Evolutionary conservation across 2,329 filamentous ascomycete species (phyloP).

Genomic region (Botrytis fragariae): DNA sequence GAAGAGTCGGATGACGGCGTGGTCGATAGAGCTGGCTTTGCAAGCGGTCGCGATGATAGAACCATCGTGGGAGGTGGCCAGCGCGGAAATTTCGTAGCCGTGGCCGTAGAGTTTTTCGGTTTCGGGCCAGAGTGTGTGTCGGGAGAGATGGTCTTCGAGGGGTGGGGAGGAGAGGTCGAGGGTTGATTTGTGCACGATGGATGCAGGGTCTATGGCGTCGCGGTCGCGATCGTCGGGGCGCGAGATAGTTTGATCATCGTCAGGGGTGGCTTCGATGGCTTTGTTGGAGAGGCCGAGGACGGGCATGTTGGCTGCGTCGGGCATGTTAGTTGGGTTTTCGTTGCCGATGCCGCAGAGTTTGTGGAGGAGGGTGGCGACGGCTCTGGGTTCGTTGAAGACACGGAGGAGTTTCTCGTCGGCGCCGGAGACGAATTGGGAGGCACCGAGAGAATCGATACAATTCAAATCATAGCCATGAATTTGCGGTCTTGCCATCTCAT

Average conservation of each 20-base stretch:
- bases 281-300: slow-evolving; percentile 96
- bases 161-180: slow-evolving; percentile 72
- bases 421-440: slow-evolving; percentile 81
- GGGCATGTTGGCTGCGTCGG: slow-evolving; percentile 90
- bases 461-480: slow-evolving; percentile 99
- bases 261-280: slow-evolving; percentile 63
- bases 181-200: slow-evolving; percentile 56
- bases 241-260: slow-evolving; percentile 49
- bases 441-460: slow-evolving; percentile 76
- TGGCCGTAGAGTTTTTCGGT: slow-evolving; percentile 96
- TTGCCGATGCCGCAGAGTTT: slow-evolving; percentile 61
- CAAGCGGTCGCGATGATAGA: slow-evolving; percentile 84
- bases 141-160: slow-evolving; percentile 82
- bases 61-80: slow-evolving; percentile 74
- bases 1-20: slow-evolving; percentile 90
- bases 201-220: slow-evolving; percentile 54
- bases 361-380: slow-evolving; percentile 71
- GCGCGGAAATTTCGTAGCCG: slow-evolving; percentile 91
- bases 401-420: slow-evolving; percentile 98
- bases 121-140: slow-evolving; percentile 93
- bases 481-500: slow-evolving; percentile 92
- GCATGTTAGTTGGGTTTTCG: slow-evolving; percentile 50
- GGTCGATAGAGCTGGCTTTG: slow-evolving; percentile 86
- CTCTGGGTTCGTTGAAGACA: slow-evolving; percentile 86
- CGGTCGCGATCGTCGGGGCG: slow-evolving; percentile 47